phyloP scores from a whole-genome alignment of 768 basidiomycete species.

The Boletus subparvulus region DNA sequence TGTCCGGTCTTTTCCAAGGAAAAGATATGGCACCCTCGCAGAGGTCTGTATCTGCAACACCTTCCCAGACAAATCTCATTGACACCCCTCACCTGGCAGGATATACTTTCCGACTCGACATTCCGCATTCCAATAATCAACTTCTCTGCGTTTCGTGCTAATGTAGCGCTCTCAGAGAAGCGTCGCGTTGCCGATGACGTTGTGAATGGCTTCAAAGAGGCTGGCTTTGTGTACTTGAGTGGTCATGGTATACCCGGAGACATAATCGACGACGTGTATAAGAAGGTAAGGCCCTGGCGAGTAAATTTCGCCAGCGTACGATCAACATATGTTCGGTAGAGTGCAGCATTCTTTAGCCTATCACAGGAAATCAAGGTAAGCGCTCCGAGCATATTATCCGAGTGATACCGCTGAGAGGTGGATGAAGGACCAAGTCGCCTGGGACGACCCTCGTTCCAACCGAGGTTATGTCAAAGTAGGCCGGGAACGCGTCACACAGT shows the following conservation, averaged over 20 bases:
- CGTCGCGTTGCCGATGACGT: conserved; percentile 63
- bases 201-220: conserved; percentile 74
- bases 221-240: conserved; percentile 77
- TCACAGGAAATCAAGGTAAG: conserved; percentile 60
- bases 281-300: conserved; percentile 66
- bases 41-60: conserved; percentile 15
- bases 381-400: neutral
- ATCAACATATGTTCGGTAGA: conserved; percentile 43
- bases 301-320: neutral
- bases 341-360: conserved; percentile 71
- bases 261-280: conserved; percentile 59
- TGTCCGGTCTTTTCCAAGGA: conserved; percentile 2
- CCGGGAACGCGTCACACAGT: conserved; percentile 79
- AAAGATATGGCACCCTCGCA: conserved; percentile 25
- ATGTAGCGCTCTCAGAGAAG: conserved; percentile 54
- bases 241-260: conserved; percentile 67
- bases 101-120: conserved; percentile 35
- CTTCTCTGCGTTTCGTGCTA: conserved; percentile 64
- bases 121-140: conserved; percentile 78
- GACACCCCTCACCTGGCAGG: conserved; percentile 30
- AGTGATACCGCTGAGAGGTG: neutral
- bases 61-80: conserved; percentile 6
- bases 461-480: conserved; percentile 81
- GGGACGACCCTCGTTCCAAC: conserved; percentile 85
- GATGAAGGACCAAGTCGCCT: conserved; percentile 58